Evolutionary conservation across 1,139 yeast genomes (phyloP).

Genomic region (Hansenula anomala): DNA sequence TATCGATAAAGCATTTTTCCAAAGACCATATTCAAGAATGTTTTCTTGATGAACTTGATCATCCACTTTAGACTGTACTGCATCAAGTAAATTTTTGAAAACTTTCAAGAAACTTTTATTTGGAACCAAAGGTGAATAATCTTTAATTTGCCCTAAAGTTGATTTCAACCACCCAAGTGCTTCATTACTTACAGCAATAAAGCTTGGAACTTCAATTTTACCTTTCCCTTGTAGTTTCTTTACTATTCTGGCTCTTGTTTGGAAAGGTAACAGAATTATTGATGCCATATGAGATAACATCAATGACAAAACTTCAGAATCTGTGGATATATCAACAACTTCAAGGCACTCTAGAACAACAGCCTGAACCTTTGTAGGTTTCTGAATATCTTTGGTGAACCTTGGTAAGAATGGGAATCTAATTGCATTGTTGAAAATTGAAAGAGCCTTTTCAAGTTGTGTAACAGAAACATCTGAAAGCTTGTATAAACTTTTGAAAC

Average conservation of each 20-base stretch:
- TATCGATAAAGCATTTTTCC: slow-evolving; percentile 26
- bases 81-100: slow-evolving; percentile 28
- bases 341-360: slow-evolving; percentile 43
- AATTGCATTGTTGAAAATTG: slow-evolving; percentile 52
- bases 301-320: slow-evolving; percentile 36
- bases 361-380: slow-evolving; percentile 51
- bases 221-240: slow-evolving; percentile 27
- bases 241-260: slow-evolving; percentile 48
- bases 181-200: slow-evolving; percentile 54
- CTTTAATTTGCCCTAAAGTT: slow-evolving; percentile 30
- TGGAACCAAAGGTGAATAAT: slow-evolving; percentile 33
- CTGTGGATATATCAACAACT: slow-evolving; percentile 28
- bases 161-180: slow-evolving; percentile 40
- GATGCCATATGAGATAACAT: slow-evolving; percentile 50
- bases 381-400: slow-evolving; percentile 37
- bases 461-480: slow-evolving; percentile 23
- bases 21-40: slow-evolving; percentile 23
- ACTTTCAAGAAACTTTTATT: slow-evolving; percentile 25
- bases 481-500: slow-evolving; percentile 43
- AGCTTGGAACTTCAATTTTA: slow-evolving; percentile 50
- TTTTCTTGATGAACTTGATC: slow-evolving; percentile 29
- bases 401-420: slow-evolving; percentile 64
- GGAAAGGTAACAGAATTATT: slow-evolving; percentile 53
- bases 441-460: slow-evolving; percentile 36
- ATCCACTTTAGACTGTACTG: slow-evolving; percentile 32